These are phyloP conservation scores for Helotiales sp. DNA, from an alignment of 2,329 filamentous ascomycete genomes.

Conservation along the genomic window DNA sequence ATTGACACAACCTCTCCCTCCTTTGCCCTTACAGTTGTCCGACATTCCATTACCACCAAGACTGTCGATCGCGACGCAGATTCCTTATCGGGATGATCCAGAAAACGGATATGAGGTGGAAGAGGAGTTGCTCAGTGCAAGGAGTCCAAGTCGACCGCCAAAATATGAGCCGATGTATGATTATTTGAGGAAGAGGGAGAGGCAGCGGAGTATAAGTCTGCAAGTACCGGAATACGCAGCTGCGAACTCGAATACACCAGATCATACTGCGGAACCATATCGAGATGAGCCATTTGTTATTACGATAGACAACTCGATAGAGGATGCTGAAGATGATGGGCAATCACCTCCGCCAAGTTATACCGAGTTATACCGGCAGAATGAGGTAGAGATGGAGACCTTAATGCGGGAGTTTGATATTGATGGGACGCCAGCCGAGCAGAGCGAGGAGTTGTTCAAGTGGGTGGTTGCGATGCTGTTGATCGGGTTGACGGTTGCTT, in stretches of 20 bases:
- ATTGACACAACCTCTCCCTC: slow-evolving; percentile 27
- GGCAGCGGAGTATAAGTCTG: not conserved
- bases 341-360: slow-evolving; percentile 29
- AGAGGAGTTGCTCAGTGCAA: not conserved
- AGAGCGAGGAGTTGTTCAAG: slow-evolving; percentile 30
- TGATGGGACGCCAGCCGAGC: slow-evolving; percentile 23
- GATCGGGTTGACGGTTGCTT: slow-evolving; percentile 28
- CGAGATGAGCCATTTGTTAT: slow-evolving; percentile 31
- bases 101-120: slow-evolving; percentile 17
- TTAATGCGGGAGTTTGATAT: slow-evolving; percentile 22
- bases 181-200: slow-evolving; percentile 27
- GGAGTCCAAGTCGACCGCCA: slow-evolving; percentile 20
- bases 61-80: slow-evolving; percentile 8
- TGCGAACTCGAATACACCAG: not conserved
- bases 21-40: slow-evolving; percentile 20
- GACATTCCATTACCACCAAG: slow-evolving; percentile 6
- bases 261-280: slow-evolving; percentile 23
- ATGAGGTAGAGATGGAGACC: slow-evolving; percentile 22
- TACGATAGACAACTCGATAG: slow-evolving; percentile 13
- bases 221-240: not conserved
- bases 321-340: not conserved
- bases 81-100: slow-evolving; percentile 30
- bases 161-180: slow-evolving; percentile 34
- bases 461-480: slow-evolving; percentile 34
- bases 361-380: slow-evolving; percentile 24